phyloP scores from a whole-genome alignment of 768 basidiomycete species.

The Mycena galopus region DNA sequence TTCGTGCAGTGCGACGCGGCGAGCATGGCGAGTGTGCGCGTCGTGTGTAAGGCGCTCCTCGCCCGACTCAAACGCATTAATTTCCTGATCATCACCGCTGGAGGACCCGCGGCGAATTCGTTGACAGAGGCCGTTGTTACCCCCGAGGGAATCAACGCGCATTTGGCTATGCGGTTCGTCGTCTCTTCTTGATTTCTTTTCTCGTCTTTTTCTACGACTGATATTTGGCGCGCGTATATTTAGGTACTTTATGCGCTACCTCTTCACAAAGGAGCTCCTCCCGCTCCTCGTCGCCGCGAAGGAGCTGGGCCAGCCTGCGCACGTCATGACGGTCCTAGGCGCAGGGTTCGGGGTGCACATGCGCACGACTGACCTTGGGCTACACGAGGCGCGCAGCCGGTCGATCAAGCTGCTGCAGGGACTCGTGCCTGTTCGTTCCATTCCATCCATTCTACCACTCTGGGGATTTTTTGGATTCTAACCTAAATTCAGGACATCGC shows the following conservation, averaged over 20 bases:
- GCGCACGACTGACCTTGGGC: not conserved
- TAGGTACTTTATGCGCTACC: slow-evolving; percentile 49
- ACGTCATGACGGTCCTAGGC: slow-evolving; percentile 28
- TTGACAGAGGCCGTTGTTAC: slow-evolving; percentile 47
- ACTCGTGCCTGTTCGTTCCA: not conserved
- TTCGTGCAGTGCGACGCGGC: slow-evolving; percentile 43
- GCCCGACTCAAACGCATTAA: slow-evolving; percentile 46
- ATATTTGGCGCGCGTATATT: no score
- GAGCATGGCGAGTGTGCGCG: slow-evolving; percentile 24
- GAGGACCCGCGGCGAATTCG: slow-evolving; percentile 42
- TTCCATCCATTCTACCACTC: not conserved
- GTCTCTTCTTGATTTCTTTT: slow-evolving; percentile 37
- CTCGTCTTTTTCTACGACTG: not conserved
- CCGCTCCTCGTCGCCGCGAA: slow-evolving; percentile 46
- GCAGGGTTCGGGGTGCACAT: slow-evolving; percentile 27
- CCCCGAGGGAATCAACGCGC: slow-evolving; percentile 50
- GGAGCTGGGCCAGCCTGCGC: slow-evolving; percentile 38
- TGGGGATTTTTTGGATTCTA: no score
- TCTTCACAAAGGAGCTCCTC: slow-evolving; percentile 49
- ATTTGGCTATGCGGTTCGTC: slow-evolving; percentile 47
- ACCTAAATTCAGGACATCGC: not conserved
- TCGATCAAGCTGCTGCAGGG: not conserved
- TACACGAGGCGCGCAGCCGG: not conserved
- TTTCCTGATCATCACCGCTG: slow-evolving; percentile 48
- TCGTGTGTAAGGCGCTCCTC: not conserved